phyloP scores from a whole-genome alignment of 225 moss, liverwort and hornwort genomes.

The Bryum argenteum region DNA sequence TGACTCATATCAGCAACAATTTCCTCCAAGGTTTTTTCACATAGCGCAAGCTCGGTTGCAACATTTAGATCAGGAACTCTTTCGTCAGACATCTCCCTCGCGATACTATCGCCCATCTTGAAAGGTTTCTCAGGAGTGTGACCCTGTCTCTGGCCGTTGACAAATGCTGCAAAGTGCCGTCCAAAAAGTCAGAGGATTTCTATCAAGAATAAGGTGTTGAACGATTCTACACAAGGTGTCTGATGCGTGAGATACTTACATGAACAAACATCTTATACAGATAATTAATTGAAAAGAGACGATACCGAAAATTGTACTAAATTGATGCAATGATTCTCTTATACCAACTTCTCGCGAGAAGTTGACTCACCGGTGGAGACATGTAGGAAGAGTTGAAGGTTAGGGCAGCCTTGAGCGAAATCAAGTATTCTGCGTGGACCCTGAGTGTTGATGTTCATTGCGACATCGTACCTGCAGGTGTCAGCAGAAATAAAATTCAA shows the following conservation, averaged over 20 bases:
- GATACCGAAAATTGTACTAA: background rate
- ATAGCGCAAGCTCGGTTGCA: constrained; percentile 57
- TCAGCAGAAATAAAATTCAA: constrained; percentile 9
- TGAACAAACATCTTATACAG: background rate
- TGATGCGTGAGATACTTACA: background rate
- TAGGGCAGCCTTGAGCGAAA: constrained; percentile 56
- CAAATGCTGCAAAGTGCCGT: constrained; percentile 58
- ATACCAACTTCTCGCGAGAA: background rate
- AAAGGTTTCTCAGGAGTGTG: constrained; percentile 64
- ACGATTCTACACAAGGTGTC: background rate
- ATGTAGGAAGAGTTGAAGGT: constrained; percentile 61
- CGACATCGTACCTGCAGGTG: constrained; percentile 50
- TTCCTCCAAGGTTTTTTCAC: constrained; percentile 41
- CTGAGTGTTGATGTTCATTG: constrained; percentile 59
- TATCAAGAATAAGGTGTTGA: background rate
- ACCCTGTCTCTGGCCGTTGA: constrained; percentile 75
- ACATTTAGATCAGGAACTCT: constrained; percentile 55
- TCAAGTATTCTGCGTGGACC: constrained; percentile 63
- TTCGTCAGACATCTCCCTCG: constrained; percentile 49
- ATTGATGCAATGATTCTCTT: too few species aligned
- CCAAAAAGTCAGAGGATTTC: background rate
- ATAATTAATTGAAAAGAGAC: background rate
- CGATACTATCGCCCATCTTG: constrained; percentile 68
- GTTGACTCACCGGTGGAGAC: constrained; percentile 58
- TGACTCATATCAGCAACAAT: constrained; percentile 31